Conservation (phyloP, 1,284 basidiomycete species). For the Austroboletus niveus region DNA sequence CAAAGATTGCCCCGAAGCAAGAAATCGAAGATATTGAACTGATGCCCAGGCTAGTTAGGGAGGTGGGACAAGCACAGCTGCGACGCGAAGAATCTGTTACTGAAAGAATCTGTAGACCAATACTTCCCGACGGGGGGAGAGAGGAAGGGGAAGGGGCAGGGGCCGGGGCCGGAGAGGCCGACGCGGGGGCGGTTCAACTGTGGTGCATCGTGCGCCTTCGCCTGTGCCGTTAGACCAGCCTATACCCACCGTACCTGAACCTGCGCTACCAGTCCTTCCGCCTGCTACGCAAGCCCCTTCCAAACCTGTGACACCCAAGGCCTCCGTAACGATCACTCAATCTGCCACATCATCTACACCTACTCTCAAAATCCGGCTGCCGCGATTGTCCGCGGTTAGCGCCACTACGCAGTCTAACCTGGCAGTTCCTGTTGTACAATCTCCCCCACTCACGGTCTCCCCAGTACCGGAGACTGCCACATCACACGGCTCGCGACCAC, state of each 20-base stretch:
- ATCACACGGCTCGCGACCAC: slow-evolving; percentile 27
- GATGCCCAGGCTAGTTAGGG: slow-evolving; percentile 2
- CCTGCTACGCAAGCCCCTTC: slow-evolving; percentile 9
- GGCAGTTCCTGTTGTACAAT: slow-evolving; percentile 20
- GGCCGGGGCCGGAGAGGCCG: slow-evolving; percentile 21
- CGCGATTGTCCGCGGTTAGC: slow-evolving; percentile 32
- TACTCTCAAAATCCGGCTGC: slow-evolving; percentile 34
- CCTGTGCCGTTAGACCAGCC: slow-evolving; percentile 7
- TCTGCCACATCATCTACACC: slow-evolving; percentile 32
- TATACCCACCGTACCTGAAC: slow-evolving; percentile 19
- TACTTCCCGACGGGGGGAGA: slow-evolving; percentile 12
- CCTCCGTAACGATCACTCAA: slow-evolving; percentile 36
- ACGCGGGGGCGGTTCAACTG: slow-evolving; percentile 7
- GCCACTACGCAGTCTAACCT: slow-evolving; percentile 23
- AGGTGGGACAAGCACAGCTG: slow-evolving; percentile 16
- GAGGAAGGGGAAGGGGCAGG: slow-evolving; percentile 10
- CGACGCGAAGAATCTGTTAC: neutral
- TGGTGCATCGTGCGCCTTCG: slow-evolving; percentile 13
- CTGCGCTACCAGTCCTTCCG: slow-evolving; percentile 6
- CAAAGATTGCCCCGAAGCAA: slow-evolving; percentile 25
- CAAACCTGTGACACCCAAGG: slow-evolving; percentile 34
- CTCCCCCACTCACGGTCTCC: slow-evolving; percentile 20
- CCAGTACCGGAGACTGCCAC: slow-evolving; percentile 24
- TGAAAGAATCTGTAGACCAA: slow-evolving; percentile 14
- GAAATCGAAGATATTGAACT: slow-evolving; percentile 27